phyloP scores from a whole-genome alignment of 495 filamentous ascomycete genomes.

The Trichoderma gamsii region DNA sequence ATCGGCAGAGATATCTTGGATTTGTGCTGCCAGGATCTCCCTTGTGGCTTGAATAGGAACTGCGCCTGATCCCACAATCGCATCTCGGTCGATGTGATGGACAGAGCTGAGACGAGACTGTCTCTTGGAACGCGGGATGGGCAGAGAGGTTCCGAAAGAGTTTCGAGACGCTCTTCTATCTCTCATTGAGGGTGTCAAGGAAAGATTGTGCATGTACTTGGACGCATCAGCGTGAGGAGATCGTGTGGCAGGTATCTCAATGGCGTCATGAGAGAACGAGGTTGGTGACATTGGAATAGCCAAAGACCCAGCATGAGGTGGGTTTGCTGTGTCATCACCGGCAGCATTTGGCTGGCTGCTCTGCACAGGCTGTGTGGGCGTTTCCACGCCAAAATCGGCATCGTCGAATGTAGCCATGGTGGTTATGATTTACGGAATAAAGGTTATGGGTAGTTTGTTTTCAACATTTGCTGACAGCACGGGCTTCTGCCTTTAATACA shows the following conservation, averaged over 20 bases:
- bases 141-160: conserved; percentile 71
- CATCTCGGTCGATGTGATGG: conserved; percentile 34
- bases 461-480: not conserved
- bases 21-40: conserved; percentile 64
- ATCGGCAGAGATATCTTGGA: conserved; percentile 64
- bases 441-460: not conserved
- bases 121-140: conserved; percentile 67
- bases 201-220: conserved; percentile 69
- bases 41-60: conserved; percentile 49
- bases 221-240: conserved; percentile 64
- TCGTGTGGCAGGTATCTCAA: conserved; percentile 67
- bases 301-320: conserved; percentile 18
- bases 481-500: not conserved
- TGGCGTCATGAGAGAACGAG: conserved; percentile 35
- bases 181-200: conserved; percentile 58
- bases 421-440: conserved; percentile 22
- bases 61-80: conserved; percentile 37
- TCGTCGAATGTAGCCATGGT: conserved; percentile 62
- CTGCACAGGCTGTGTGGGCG: conserved; percentile 12
- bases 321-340: conserved; percentile 5
- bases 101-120: conserved; percentile 58
- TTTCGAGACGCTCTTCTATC: conserved; percentile 66
- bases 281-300: conserved; percentile 24
- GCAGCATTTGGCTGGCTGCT: conserved; percentile 14
- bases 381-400: conserved; percentile 44